Percentiles rank a stretch among this genome's conserved stretches.
Evolutionary conservation across 371 early-diverging fungal species (phyloP).

Genomic region (Syncephalis plumigaleata): DNA sequence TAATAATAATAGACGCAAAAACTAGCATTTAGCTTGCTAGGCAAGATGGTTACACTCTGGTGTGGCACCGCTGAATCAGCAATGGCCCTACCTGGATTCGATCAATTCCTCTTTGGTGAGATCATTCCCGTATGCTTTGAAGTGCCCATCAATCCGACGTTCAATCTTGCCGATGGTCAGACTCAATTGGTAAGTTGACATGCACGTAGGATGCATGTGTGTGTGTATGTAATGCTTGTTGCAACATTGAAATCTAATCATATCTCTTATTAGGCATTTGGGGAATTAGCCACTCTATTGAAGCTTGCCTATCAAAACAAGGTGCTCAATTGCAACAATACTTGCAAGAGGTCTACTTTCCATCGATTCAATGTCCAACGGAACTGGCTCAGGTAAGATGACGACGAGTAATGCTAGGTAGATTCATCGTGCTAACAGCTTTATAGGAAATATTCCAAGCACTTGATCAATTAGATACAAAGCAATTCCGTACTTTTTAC

Average conservation of each 20-base stretch:
- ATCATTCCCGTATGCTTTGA: conserved; percentile 64
- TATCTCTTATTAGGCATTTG: conserved; percentile 27
- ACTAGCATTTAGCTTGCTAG: conserved; percentile 61
- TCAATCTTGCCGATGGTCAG: conserved; percentile 68
- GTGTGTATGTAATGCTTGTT: background rate
- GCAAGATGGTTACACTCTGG: conserved; percentile 68
- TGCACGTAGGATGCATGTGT: no score
- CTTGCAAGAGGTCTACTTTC: conserved; percentile 37
- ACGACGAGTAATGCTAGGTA: conserved; percentile 30
- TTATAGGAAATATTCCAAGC: conserved; percentile 37
- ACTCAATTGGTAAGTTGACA: conserved; percentile 32
- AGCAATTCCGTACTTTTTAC: conserved; percentile 50
- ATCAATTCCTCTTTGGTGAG: conserved; percentile 61
- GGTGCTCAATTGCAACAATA: conserved; percentile 45
- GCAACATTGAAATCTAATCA: background rate
- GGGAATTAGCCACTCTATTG: conserved; percentile 64
- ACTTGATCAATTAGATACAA: conserved; percentile 39
- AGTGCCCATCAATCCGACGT: conserved; percentile 57
- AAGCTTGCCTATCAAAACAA: conserved; percentile 43
- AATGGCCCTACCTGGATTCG: conserved; percentile 28
- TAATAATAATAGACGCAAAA: conserved; percentile 54
- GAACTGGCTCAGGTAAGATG: conserved; percentile 35
- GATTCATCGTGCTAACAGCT: background rate
- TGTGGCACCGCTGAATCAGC: conserved; percentile 23
- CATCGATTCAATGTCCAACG: conserved; percentile 47